Evolutionary conservation across 1,284 basidiomycete genomes (phyloP).

Genomic region (Rhodotorula glutinis): DNA sequence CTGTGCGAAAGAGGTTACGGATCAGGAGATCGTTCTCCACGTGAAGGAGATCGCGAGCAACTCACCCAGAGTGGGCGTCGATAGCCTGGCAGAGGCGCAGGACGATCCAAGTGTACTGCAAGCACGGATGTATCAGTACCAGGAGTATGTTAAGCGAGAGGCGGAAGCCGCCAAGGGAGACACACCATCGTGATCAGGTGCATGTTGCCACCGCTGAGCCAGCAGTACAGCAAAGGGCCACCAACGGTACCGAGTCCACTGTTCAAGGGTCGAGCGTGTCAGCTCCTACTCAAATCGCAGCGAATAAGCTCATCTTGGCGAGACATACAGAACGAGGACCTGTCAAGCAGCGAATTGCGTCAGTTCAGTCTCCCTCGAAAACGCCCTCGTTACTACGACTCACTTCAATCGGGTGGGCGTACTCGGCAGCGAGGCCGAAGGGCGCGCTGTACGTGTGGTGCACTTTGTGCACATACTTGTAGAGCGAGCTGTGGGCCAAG

Average conservation of each 20-base stretch:
- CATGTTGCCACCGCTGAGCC: constrained; percentile 60
- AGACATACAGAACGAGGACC: constrained; percentile 46
- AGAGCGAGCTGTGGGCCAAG: constrained; percentile 54
- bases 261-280: no score
- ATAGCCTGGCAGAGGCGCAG: constrained; percentile 95
- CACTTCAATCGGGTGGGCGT: constrained; percentile 55
- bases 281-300: no score
- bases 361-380: not conserved
- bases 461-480: constrained; percentile 96
- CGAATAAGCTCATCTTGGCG: no score
- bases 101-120: constrained; percentile 70
- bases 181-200: constrained; percentile 77
- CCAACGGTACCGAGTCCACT: constrained; percentile 39
- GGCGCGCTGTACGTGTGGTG: constrained; percentile 89
- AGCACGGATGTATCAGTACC: no score
- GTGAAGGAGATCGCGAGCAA: no score
- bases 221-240: constrained; percentile 78
- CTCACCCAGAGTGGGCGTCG: constrained; percentile 82
- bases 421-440: constrained; percentile 96
- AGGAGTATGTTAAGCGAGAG: no score
- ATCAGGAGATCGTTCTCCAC: no score
- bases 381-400: no score
- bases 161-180: not conserved
- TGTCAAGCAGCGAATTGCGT: not conserved
- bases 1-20: not conserved